phyloP scores from a whole-genome alignment of 2,329 filamentous ascomycete species.

The Clonostachys rhizophaga region DNA sequence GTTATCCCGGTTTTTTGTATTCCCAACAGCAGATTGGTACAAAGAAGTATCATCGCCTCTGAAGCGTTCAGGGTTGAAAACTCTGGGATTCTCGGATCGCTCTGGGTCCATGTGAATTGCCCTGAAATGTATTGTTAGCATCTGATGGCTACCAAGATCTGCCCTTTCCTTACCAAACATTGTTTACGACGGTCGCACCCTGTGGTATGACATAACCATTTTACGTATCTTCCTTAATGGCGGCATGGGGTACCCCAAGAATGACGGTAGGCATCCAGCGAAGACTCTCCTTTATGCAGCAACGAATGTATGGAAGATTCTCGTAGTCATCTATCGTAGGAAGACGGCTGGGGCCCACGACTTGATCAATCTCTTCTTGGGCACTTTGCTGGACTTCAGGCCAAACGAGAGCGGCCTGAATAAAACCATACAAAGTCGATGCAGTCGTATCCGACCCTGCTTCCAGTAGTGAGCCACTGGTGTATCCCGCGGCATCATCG shows the following conservation, averaged over 20 bases:
- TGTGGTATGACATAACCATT: constrained; percentile 36
- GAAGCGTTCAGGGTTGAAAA: constrained; percentile 34
- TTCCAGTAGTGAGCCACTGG: constrained; percentile 5
- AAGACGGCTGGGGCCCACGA: constrained; percentile 29
- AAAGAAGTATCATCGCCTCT: constrained; percentile 11
- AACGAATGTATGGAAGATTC: constrained; percentile 38
- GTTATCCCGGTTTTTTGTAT: constrained; percentile 39
- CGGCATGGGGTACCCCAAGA: constrained; percentile 29
- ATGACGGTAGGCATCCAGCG: constrained; percentile 38
- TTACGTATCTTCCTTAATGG: constrained; percentile 25
- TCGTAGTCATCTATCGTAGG: constrained; percentile 32
- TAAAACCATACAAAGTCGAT: constrained; percentile 24
- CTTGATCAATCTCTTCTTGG: constrained; percentile 28
- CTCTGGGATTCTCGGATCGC: constrained; percentile 29
- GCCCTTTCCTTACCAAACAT: constrained; percentile 23
- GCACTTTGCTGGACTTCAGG: constrained; percentile 30
- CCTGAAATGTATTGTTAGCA: constrained; percentile 17
- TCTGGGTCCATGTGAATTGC: constrained; percentile 39
- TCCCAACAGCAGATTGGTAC: constrained; percentile 17
- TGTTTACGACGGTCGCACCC: constrained; percentile 31
- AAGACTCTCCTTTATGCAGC: constrained; percentile 36
- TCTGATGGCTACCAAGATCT: neutral
- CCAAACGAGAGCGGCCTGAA: constrained; percentile 37
- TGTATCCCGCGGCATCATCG: constrained; percentile 11
- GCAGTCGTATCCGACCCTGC: constrained; percentile 4